Percentiles rank a stretch among this genome's conserved stretches.
Conservation (phyloP, 176 grass and related monocot genomes). For the Oryza nivara region DNA sequence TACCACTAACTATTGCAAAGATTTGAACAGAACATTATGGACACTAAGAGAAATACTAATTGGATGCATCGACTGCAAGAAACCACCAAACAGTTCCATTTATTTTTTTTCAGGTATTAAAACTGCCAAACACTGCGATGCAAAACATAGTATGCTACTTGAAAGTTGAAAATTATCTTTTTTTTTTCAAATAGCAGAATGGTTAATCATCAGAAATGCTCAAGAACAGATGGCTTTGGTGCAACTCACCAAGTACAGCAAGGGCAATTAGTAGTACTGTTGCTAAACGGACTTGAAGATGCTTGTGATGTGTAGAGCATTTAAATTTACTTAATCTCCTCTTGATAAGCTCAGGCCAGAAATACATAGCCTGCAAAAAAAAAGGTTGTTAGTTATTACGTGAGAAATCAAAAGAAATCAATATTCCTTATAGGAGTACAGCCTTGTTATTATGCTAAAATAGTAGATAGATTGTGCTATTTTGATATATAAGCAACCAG, state of each 20-base stretch:
- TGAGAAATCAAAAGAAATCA: neutral
- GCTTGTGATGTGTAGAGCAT: conserved; percentile 43
- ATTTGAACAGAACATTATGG: neutral
- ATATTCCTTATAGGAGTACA: conserved; percentile 17
- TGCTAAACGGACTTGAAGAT: conserved; percentile 51
- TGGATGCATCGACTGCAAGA: neutral
- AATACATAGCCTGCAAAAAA: conserved; percentile 48
- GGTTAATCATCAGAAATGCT: conserved; percentile 32
- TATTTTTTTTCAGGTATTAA: neutral
- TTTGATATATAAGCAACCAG: conserved; percentile 8
- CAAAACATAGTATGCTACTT: neutral
- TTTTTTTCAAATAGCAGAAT: conserved; percentile 4
- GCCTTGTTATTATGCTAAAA: conserved; percentile 3
- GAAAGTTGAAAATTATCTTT: neutral
- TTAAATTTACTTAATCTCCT: conserved; percentile 47
- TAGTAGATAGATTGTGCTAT: neutral
- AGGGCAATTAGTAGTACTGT: conserved; percentile 50
- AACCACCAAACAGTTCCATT: conserved; percentile 2
- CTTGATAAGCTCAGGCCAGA: conserved; percentile 52
- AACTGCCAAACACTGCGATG: neutral
- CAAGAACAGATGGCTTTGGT: conserved; percentile 25
- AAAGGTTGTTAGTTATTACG: neutral
- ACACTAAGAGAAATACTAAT: conserved; percentile 9
- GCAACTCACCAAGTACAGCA: conserved; percentile 66
- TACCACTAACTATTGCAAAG: neutral